Evolutionary conservation across 768 basidiomycete genomes (phyloP).

Genomic region (Hericium alpestre): DNA sequence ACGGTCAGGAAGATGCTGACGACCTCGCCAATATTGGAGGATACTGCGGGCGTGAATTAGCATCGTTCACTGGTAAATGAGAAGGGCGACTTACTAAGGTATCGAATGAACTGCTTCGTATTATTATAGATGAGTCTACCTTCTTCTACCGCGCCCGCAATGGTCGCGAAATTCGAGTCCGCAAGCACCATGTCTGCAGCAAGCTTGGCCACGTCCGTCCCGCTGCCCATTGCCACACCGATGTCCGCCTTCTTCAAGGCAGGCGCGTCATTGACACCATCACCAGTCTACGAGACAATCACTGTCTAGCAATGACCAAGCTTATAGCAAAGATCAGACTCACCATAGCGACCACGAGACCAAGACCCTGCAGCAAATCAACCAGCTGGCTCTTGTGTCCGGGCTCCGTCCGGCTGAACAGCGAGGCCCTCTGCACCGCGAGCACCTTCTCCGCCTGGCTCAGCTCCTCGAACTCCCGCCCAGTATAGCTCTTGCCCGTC

Average conservation of each 20-base stretch:
- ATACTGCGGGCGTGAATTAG: constrained; percentile 37
- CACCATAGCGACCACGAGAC: constrained; percentile 93
- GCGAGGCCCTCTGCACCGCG: constrained; percentile 77
- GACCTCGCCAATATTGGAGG: constrained; percentile 95
- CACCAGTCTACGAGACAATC: constrained; percentile 59
- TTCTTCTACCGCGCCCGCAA: constrained; percentile 94
- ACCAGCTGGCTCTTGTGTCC: constrained; percentile 92
- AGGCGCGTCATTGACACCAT: constrained; percentile 97
- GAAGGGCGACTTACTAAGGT: constrained; percentile 60
- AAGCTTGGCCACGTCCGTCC: constrained; percentile 95
- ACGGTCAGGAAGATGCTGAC: constrained; percentile 97
- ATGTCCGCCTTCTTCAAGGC: constrained; percentile 96
- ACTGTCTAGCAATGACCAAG: constrained; percentile 7
- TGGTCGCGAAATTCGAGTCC: constrained; percentile 95
- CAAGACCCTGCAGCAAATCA: constrained; percentile 83
- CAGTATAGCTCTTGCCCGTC: constrained; percentile 93
- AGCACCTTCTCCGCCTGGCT: constrained; percentile 69
- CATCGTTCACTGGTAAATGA: constrained; percentile 3
- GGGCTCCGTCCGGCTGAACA: constrained; percentile 93
- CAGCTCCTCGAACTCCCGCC: constrained; percentile 80
- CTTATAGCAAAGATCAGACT: constrained; percentile 12
- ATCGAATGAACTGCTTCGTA: constrained; percentile 99
- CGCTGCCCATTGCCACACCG: constrained; percentile 97
- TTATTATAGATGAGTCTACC: constrained; percentile 98
- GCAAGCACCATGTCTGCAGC: constrained; percentile 98